phyloP scores from a whole-genome alignment of 768 basidiomycete species.

The Coprinellus micaceus region DNA sequence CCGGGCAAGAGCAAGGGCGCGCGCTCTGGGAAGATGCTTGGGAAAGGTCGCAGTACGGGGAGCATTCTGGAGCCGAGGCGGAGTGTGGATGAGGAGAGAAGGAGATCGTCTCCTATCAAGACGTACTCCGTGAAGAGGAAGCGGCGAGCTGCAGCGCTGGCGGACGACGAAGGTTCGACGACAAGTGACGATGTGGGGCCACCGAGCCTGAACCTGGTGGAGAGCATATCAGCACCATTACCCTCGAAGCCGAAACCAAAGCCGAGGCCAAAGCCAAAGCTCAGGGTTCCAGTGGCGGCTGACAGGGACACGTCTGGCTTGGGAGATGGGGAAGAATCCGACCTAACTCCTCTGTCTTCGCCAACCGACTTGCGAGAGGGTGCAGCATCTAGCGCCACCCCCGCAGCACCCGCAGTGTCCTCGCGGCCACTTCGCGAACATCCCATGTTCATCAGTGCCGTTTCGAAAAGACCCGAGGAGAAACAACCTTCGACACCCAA shows the following conservation, averaged over 20 bases:
- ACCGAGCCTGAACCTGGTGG: not conserved
- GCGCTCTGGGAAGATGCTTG: not conserved
- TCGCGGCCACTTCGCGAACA: not conserved
- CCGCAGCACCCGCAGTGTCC: not conserved
- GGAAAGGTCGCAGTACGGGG: not conserved
- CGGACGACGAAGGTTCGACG: not conserved
- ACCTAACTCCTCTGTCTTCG: constrained; percentile 17
- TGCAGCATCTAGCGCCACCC: not conserved
- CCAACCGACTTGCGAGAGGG: not conserved
- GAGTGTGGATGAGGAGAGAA: not conserved
- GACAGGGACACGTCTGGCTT: too few relatives aligned
- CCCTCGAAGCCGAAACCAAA: not conserved
- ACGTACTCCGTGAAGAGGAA: constrained; percentile 1
- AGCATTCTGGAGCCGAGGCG: not conserved
- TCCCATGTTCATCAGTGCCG: constrained; percentile 4
- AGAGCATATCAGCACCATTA: not conserved
- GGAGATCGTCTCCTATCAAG: not conserved
- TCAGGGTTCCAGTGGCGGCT: not conserved
- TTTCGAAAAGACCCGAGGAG: not conserved
- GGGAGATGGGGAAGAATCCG: constrained; percentile 10
- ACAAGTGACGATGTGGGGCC: not conserved
- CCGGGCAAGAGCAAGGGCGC: not conserved
- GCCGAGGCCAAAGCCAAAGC: not conserved
- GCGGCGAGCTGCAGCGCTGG: not conserved
- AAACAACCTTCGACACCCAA: not conserved